Conservation (phyloP, 306 rosid genomes). For the Fagus crenata region DNA sequence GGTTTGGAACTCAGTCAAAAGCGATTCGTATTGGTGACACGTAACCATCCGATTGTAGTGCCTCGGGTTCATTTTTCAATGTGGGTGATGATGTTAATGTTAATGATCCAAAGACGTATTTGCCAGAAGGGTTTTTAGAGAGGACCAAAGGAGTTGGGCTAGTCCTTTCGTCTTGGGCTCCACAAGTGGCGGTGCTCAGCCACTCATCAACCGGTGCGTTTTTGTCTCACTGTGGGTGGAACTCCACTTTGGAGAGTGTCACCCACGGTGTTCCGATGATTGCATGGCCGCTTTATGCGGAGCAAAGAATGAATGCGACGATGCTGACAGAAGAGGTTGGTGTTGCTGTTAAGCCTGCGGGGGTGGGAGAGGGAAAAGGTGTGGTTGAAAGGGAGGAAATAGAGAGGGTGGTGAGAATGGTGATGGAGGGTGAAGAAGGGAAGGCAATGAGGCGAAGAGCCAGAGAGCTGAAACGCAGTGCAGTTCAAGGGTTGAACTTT, state of each 20-base stretch:
- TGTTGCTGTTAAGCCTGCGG: conserved; percentile 13
- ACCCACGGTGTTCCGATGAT: conserved; percentile 44
- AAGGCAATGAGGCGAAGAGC: conserved; percentile 22
- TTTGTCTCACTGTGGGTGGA: conserved; percentile 56
- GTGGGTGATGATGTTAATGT: conserved; percentile 9
- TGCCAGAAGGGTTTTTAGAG: conserved; percentile 43
- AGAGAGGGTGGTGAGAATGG: conserved; percentile 34
- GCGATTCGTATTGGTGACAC: conserved; percentile 44
- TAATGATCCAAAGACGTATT: conserved; percentile 17
- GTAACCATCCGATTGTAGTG: neutral
- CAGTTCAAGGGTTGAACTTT: neutral
- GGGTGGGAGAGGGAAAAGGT: neutral
- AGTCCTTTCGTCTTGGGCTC: conserved; percentile 41
- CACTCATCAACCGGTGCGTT: conserved; percentile 42
- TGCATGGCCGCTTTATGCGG: conserved; percentile 51
- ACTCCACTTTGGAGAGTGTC: conserved; percentile 48
- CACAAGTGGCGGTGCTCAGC: conserved; percentile 28
- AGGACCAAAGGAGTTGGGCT: conserved; percentile 33
- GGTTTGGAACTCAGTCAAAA: conserved; percentile 40
- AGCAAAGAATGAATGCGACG: conserved; percentile 48
- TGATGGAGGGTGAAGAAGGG: conserved; percentile 39
- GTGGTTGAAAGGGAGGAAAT: conserved; percentile 34
- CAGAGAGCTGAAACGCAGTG: conserved; percentile 23
- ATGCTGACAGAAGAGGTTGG: conserved; percentile 33
- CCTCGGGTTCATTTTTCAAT: conserved; percentile 21